Evolutionary conservation across 75 land plant species (phyloP), one percentile per base, ranked within the genome.

Genomic region (Cupressus sempervirens): DNA sequence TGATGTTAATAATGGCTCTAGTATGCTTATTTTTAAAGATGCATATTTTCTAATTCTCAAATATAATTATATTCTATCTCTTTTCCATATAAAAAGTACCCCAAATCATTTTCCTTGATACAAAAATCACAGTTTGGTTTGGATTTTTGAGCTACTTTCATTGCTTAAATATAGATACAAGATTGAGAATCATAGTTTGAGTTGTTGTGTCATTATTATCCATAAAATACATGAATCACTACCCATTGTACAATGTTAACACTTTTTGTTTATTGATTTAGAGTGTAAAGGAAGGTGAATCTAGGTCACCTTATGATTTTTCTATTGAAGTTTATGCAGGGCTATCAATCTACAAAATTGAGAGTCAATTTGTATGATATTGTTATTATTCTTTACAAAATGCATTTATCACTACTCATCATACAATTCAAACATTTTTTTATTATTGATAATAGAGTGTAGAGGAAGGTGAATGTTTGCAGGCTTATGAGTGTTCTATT

Each of bases 381-480:
- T 75, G 41, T 79, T 29, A 41, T 79, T 40, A 10, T 43, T 18
- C 1, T n/a, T 0, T 45, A 79, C 3, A 16, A 76, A 41, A 43
- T 79, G 45, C 4, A 26, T 36, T 11, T 3, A 36, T 3, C 13
- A 43, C 30, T 2, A 8, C 20, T 45, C 29, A 26, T 79, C 45
- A 3, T n/a, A n/a, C 52, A 41, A 82, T 36, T 70, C 4, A 4
- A 82, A 20, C 18, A 26, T 7, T 81, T 80, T n/a, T 9, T n/a
- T 84, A 80, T 34, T 75, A 72, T 10, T 76, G 70, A 35, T 87
- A 67, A n/a, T 94, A 98, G 99, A 96, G 91, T 96, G 99, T 98
- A 87, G 99, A 98, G 91, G 99, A 98, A 88, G 90, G 92, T 80
- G 98, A 98, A 88, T 98, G 99, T 86, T 68, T 95, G 76, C 92